phyloP scores from a whole-genome alignment of 2,329 filamentous ascomycete species.

The Cordyceps javanica region DNA sequence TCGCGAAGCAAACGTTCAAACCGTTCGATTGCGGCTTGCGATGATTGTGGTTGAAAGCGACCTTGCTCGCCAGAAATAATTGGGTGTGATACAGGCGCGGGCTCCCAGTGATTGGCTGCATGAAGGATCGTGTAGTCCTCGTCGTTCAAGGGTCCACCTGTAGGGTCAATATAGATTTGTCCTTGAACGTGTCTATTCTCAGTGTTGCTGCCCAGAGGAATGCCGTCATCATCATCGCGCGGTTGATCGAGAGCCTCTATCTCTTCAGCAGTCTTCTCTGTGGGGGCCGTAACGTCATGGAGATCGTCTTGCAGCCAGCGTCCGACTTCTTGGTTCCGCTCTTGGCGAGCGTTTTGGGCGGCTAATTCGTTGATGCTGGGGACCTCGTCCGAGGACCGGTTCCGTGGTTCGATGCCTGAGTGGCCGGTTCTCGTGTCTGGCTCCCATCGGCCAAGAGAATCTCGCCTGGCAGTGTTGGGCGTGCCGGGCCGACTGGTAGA shows the following conservation, averaged over 20 bases:
- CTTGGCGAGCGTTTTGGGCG: conserved; percentile 32
- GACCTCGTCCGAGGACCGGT: conserved; percentile 37
- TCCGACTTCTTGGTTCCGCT: conserved; percentile 44
- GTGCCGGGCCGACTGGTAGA: conserved; percentile 20
- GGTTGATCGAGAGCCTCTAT: conserved; percentile 19
- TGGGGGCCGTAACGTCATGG: conserved; percentile 21
- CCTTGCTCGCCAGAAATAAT: conserved; percentile 31
- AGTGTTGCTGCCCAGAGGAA: conserved; percentile 41
- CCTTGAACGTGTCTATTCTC: conserved; percentile 44
- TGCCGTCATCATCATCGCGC: conserved; percentile 32
- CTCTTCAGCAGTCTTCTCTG: conserved; percentile 22
- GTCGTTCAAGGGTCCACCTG: conserved; percentile 36
- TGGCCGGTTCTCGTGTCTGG: conserved; percentile 33
- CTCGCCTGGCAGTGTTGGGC: conserved; percentile 25
- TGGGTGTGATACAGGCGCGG: conserved; percentile 39
- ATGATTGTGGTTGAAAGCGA: conserved; percentile 41
- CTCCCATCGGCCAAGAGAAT: conserved; percentile 37
- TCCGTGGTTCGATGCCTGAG: conserved; percentile 41
- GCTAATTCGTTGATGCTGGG: conserved; percentile 42
- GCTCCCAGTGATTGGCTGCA: conserved; percentile 41
- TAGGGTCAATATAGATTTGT: conserved; percentile 42
- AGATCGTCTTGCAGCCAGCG: conserved; percentile 41
- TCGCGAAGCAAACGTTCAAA: conserved; percentile 48
- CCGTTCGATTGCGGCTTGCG: conserved; percentile 47
- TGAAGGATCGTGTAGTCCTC: conserved; percentile 46